Conservation (phyloP, 1,139 yeast species). For the Kodamaea suecica region DNA sequence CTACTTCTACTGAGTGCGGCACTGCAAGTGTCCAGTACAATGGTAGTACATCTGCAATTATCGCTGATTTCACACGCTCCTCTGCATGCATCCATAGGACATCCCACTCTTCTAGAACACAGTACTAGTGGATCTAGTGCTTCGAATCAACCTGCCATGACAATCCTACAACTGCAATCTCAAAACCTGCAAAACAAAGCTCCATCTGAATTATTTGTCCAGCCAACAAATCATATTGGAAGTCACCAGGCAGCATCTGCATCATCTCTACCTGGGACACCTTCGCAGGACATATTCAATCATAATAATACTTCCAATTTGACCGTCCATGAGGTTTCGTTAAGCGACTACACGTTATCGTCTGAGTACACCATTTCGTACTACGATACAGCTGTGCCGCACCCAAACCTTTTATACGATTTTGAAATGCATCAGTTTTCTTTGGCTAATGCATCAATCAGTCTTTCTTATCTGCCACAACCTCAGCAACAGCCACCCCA, state of each 20-base stretch:
- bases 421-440: slow-evolving; percentile 32
- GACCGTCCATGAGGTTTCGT: slow-evolving; percentile 14
- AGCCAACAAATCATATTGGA: slow-evolving; percentile 3
- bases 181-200: background rate
- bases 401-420: slow-evolving; percentile 67
- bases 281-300: slow-evolving; percentile 15
- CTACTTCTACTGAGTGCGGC: background rate
- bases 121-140: background rate
- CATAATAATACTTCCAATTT: slow-evolving; percentile 16
- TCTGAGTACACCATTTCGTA: slow-evolving; percentile 23
- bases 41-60: background rate
- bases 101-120: slow-evolving; percentile 1
- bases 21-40: slow-evolving; percentile 1
- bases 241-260: slow-evolving; percentile 8
- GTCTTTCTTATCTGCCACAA: slow-evolving; percentile 10
- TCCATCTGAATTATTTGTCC: slow-evolving; percentile 6
- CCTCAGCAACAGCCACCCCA: slow-evolving; percentile 2
- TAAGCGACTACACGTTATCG: slow-evolving; percentile 1
- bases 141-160: background rate
- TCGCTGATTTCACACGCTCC: background rate
- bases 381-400: slow-evolving; percentile 41
- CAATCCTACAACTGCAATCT: background rate
- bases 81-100: background rate
- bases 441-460: slow-evolving; percentile 12
- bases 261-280: slow-evolving; percentile 9